Evolutionary conservation across 768 basidiomycete species (phyloP).

Genomic region (Agaricus sinodeliciosus): DNA sequence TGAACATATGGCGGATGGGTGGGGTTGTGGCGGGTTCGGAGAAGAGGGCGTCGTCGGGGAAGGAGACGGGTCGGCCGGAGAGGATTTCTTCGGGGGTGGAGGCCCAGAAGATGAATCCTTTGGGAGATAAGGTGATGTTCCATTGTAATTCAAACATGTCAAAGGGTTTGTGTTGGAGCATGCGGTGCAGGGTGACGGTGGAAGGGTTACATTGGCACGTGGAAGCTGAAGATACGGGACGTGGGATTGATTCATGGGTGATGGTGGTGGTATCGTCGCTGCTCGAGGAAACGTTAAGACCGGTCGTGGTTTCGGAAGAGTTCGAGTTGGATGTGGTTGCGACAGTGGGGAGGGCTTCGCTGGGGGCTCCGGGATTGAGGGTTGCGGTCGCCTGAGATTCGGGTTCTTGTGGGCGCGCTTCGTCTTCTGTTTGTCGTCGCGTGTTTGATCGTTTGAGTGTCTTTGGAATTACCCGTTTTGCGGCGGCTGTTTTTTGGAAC

Average conservation of each 20-base stretch:
- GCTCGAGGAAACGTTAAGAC: not conserved
- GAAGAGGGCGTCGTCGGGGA: not conserved
- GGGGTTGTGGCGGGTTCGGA: not conserved
- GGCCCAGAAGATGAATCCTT: not conserved
- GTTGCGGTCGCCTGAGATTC: not conserved
- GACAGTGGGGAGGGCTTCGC: not conserved
- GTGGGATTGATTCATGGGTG: not conserved
- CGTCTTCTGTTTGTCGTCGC: not conserved
- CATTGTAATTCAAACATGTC: not conserved
- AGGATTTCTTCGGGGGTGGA: slow-evolving; percentile 1
- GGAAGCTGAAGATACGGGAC: not conserved
- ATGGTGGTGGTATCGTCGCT: not conserved
- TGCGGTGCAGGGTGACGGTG: not conserved
- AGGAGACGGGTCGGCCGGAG: not conserved
- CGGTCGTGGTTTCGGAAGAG: not conserved
- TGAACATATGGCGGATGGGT: slow-evolving; percentile 8
- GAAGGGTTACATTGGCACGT: not conserved
- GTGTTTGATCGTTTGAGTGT: not conserved
- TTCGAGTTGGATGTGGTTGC: not conserved
- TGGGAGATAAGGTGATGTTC: not conserved
- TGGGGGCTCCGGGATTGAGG: not conserved
- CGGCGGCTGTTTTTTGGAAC: not conserved
- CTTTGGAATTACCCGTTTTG: not conserved
- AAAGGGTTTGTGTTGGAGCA: slow-evolving; percentile 1
- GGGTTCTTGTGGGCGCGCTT: no score